Evolutionary conservation across 2,329 filamentous ascomycete species (phyloP), one percentile per base, ranked within the genome.

Genomic region (Nigrospora sphaerica): DNA sequence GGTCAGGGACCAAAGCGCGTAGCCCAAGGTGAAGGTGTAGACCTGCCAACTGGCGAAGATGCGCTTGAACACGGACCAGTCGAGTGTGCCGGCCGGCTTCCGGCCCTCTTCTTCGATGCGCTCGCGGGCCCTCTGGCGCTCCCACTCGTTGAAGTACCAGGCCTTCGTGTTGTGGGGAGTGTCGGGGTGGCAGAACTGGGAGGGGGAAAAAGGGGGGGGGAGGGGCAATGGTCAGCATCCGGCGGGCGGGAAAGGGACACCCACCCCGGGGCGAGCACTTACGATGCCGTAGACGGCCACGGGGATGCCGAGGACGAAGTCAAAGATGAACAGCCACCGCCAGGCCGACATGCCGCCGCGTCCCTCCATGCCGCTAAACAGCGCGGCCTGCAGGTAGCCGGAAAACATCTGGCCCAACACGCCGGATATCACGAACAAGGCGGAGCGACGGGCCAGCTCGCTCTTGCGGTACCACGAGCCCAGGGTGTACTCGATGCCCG

Each of bases 91-190:
- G 2, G 56, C 50, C 3, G 66, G 67, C 41, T 58, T 61, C 42
- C 66, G 62, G 16, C 68, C 69, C 38, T 71, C 69, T 45, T 81
- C 76, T 52, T 85, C 76, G 58, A 92, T 91, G 51, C 86, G 77
- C 39, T 84, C 75, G 13, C 77, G 71, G 50, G 87, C 82, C 35
- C 83, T 75, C 46, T 78, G 71, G 19, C 76, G 74, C 62, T 91
- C 86, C 52, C 81, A 62, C 0, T 67, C 65, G 59, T 58, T 69
- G 18, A 73, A 56, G 41, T 67, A 74, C 46, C 66, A 70, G 0
- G 70, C 70, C 1, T 53, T 58, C 0, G 68, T 71, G 1, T 59
- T 67, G 45, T 69, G 58, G 0, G 71, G 70, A 0, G 68, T 72
- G 45, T 73, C 71, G 0, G 71, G 71, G 37, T 64, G 63, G 38